phyloP scores from a whole-genome alignment of 768 basidiomycete species.

The Megacollybia marginata region DNA sequence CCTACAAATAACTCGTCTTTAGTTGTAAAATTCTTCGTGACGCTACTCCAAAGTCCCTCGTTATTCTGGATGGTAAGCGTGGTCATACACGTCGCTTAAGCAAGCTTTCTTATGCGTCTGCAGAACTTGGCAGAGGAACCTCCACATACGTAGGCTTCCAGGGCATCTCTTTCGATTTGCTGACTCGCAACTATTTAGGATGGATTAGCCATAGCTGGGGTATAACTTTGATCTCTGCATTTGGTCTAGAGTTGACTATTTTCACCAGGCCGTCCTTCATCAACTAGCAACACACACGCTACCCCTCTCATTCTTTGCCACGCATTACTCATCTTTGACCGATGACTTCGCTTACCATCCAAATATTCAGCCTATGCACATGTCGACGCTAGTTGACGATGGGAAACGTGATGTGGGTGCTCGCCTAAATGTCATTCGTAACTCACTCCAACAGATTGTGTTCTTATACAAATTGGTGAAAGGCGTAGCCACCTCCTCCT shows the following conservation, averaged over 20 bases:
- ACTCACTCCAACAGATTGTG: slow-evolving; percentile 48
- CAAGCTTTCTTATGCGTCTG: slow-evolving; percentile 5
- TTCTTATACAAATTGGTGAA: slow-evolving; percentile 94
- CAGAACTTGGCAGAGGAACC: slow-evolving; percentile 92
- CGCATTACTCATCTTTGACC: slow-evolving; percentile 93
- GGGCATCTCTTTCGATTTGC: not conserved
- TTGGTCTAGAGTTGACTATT: slow-evolving; percentile 3
- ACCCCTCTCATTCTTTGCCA: slow-evolving; percentile 92
- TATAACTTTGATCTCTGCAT: slow-evolving; percentile 21
- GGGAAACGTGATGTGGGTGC: slow-evolving; percentile 73
- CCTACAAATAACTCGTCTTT: not conserved
- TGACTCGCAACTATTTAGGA: slow-evolving; percentile 42
- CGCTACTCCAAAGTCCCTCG: slow-evolving; percentile 88
- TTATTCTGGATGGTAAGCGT: slow-evolving; percentile 86
- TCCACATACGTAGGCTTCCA: slow-evolving; percentile 70
- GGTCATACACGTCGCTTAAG: not conserved
- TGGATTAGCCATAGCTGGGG: slow-evolving; percentile 97
- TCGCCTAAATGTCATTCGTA: not conserved
- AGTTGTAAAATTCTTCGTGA: slow-evolving; percentile 92
- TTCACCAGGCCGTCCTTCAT: slow-evolving; percentile 76
- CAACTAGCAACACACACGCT: slow-evolving; percentile 90
- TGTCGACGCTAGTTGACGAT: slow-evolving; percentile 92
- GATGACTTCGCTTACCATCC: slow-evolving; percentile 91
- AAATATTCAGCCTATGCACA: slow-evolving; percentile 91
- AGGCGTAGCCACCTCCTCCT: slow-evolving; percentile 81